Evolutionary conservation across 2,329 filamentous ascomycete species (phyloP).

Genomic region (Chrysosporium queenslandicum): DNA sequence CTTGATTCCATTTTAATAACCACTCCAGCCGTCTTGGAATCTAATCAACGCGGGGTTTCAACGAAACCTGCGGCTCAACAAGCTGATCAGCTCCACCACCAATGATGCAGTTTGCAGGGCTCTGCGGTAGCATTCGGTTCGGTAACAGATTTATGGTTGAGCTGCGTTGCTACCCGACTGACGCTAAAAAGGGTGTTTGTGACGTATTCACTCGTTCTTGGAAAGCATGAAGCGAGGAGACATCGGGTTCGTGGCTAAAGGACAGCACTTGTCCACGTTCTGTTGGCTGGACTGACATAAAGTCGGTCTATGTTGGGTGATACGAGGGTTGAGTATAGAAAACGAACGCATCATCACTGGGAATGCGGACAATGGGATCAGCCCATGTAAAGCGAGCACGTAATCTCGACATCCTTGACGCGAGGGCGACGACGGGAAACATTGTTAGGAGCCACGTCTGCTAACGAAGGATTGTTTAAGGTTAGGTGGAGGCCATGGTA

Average conservation of each 20-base stretch:
- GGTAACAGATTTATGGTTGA: not conserved
- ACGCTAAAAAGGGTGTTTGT: slow-evolving; percentile 2
- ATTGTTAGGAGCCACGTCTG: not conserved
- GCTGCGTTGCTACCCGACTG: slow-evolving; percentile 15
- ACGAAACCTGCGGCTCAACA: not conserved
- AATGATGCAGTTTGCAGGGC: not conserved
- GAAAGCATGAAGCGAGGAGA: not conserved
- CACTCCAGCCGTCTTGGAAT: not conserved
- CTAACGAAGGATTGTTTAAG: not conserved
- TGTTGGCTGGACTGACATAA: slow-evolving; percentile 3
- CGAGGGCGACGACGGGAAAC: not conserved
- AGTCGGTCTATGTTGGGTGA: not conserved
- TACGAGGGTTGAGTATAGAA: slow-evolving; percentile 7
- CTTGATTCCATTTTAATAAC: not conserved
- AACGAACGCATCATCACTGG: not conserved
- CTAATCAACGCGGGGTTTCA: slow-evolving; percentile 1
- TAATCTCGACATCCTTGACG: not conserved
- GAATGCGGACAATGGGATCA: not conserved
- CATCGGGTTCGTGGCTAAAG: not conserved
- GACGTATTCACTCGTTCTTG: not conserved
- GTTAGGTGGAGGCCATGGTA: not conserved
- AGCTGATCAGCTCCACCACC: not conserved
- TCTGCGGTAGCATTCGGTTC: not conserved
- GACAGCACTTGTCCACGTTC: not conserved
- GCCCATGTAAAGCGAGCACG: not conserved